A percentile compares a stretch with the other conserved stretches of the same genome.
Evolutionary conservation across 179 eudicot genomes (phyloP).

Genomic region (Heliamphora ciliata): DNA sequence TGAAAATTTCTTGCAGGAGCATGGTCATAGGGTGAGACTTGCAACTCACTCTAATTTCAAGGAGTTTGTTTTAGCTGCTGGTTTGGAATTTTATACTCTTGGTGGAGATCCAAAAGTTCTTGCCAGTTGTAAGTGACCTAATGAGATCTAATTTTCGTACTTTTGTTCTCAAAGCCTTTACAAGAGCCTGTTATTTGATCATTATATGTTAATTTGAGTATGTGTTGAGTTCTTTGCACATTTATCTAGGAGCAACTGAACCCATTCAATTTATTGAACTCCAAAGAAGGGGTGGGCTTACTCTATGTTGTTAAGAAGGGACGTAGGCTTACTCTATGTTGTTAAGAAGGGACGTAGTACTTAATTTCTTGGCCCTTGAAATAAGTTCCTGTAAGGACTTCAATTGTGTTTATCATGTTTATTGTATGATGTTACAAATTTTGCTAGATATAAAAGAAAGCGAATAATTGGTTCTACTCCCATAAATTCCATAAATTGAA

Average conservation of each 20-base stretch:
- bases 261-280: neutral
- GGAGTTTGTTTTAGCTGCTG: slow-evolving; percentile 72
- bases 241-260: neutral
- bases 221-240: neutral
- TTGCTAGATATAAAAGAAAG: neutral
- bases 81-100: slow-evolving; percentile 82
- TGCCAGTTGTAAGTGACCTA: slow-evolving; percentile 51
- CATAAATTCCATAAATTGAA: neutral
- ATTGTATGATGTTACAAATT: neutral
- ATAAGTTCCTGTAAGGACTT: neutral
- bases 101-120: slow-evolving; percentile 93
- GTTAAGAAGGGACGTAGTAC: neutral
- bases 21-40: slow-evolving; percentile 83
- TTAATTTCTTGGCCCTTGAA: neutral
- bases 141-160: neutral
- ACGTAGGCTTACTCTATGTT: neutral
- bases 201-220: neutral
- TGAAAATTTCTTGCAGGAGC: slow-evolving; percentile 46
- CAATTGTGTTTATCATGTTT: neutral
- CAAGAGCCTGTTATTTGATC: too few relatives aligned
- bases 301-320: neutral
- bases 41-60: slow-evolving; percentile 83
- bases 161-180: neutral
- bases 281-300: neutral
- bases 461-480: neutral